Conservation (phyloP, 106 monocot genomes). For the Platanthera zijinensis region DNA sequence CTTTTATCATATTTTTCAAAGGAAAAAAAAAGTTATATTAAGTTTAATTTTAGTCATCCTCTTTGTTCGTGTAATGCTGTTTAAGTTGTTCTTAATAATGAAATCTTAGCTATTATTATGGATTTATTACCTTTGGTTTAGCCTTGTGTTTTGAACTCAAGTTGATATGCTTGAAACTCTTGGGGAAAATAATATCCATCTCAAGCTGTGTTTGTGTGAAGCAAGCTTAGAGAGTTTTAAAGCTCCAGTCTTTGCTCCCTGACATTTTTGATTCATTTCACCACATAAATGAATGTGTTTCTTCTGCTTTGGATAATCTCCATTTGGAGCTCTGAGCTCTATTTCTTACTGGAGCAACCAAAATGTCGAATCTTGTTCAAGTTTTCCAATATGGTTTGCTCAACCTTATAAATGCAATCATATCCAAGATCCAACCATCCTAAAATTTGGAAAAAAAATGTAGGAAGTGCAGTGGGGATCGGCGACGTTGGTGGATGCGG, state of each 20-base stretch:
- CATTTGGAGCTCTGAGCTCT: too few relatives aligned
- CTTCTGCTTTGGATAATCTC: too few relatives aligned
- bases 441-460: neutral
- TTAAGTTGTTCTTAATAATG: neutral
- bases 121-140: too few relatives aligned
- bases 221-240: neutral
- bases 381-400: too few relatives aligned
- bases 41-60: too few relatives aligned
- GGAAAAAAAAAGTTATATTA: too few relatives aligned
- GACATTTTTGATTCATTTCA: too few relatives aligned
- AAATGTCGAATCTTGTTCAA: too few relatives aligned
- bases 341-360: too few relatives aligned
- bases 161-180: neutral
- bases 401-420: neutral
- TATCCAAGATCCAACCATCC: neutral
- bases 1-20: too few relatives aligned
- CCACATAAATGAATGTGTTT: too few relatives aligned
- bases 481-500: conserved; percentile 18
- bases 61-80: neutral
- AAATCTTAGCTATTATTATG: neutral
- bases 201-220: neutral
- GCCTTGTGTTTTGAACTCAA: too few relatives aligned
- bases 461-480: conserved; percentile 31
- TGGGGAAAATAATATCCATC: neutral
- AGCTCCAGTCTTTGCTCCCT: neutral